Conservation (phyloP, 768 basidiomycete species). For the Termitomyces sp. region DNA sequence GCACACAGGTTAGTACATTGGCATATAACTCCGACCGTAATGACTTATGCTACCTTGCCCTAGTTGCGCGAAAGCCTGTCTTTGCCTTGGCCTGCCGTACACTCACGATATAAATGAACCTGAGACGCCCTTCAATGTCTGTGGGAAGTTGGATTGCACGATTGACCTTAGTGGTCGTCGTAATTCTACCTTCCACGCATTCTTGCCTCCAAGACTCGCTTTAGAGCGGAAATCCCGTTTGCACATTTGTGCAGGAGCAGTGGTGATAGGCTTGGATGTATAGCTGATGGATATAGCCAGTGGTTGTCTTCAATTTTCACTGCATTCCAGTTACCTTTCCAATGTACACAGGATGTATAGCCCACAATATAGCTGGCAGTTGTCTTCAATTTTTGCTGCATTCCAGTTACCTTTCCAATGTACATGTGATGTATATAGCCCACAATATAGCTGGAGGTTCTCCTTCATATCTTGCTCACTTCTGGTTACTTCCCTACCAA, state of each 20-base stretch:
- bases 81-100: slow-evolving; percentile 16
- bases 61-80: slow-evolving; percentile 8
- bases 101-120: slow-evolving; percentile 15
- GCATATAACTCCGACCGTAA: too few species aligned
- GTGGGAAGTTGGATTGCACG: slow-evolving; percentile 15
- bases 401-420: too few species aligned
- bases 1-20: neutral
- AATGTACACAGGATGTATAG: too few species aligned
- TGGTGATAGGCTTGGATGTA: slow-evolving; percentile 14
- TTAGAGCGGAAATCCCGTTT: slow-evolving; percentile 13
- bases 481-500: too few species aligned
- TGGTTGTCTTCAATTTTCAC: too few species aligned
- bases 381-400: too few species aligned
- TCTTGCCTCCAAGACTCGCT: slow-evolving; percentile 14
- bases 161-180: slow-evolving; percentile 15
- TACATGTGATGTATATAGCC: too few species aligned
- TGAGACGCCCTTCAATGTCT: slow-evolving; percentile 11
- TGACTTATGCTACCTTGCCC: neutral
- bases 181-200: slow-evolving; percentile 17
- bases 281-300: too few species aligned
- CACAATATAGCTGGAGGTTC: too few species aligned
- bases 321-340: too few species aligned
- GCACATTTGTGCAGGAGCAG: slow-evolving; percentile 14
- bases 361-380: too few species aligned
- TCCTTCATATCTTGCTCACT: too few species aligned